These are phyloP conservation scores for Thinopyrum obtusiflorum DNA, from an alignment of 202 grass and related monocot species.

Conservation along the genomic window DNA sequence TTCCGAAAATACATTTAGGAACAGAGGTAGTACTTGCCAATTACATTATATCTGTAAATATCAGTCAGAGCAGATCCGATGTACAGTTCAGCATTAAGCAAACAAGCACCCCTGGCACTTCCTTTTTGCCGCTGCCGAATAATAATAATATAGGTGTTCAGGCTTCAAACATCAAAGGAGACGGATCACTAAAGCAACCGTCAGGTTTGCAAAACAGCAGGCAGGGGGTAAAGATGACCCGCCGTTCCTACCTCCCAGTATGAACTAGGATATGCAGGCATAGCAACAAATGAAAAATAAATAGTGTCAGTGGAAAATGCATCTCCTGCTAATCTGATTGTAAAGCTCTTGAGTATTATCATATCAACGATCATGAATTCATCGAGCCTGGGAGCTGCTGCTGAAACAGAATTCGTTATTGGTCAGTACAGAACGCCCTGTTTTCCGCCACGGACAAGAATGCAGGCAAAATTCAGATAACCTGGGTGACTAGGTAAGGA, in stretches of 20 bases:
- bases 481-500: not conserved
- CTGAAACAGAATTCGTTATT: not conserved
- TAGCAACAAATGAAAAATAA: not conserved
- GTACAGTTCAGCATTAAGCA: too few relatives aligned
- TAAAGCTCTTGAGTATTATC: not conserved
- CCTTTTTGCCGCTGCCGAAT: too few relatives aligned
- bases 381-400: not conserved
- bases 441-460: not conserved
- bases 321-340: not conserved
- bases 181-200: not conserved
- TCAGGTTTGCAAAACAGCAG: not conserved
- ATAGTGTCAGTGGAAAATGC: not conserved
- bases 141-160: not conserved
- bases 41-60: too few relatives aligned
- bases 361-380: not conserved
- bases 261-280: not conserved
- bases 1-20: too few relatives aligned
- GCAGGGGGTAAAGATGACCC: not conserved
- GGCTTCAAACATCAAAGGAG: not conserved
- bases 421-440: not conserved
- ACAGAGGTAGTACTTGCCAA: too few relatives aligned
- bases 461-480: not conserved
- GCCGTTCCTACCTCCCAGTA: not conserved
- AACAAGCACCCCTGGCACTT: too few relatives aligned
- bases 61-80: too few relatives aligned